A percentile compares a stretch with the other conserved stretches of the same genome.
Evolutionary conservation across 345 rosid species (phyloP).

Genomic region (Populus ilicifolia): DNA sequence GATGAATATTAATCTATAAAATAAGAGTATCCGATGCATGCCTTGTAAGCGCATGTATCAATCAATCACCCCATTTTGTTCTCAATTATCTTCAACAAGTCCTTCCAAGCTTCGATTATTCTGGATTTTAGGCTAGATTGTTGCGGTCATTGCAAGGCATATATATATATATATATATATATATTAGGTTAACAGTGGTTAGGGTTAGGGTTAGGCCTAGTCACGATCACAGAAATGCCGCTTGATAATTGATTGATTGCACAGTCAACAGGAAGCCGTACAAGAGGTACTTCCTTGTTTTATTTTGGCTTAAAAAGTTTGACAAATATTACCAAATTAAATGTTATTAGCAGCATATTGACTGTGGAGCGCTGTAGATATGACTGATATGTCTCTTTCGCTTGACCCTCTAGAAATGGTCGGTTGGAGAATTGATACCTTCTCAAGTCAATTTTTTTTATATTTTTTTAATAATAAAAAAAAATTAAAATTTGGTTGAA

Average conservation of each 20-base stretch:
- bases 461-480: no score
- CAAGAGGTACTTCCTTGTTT: neutral
- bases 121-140: no score
- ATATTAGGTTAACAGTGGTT: no score
- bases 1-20: no score
- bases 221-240: neutral
- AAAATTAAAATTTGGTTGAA: no score
- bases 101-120: neutral
- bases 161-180: no score
- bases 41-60: neutral
- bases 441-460: neutral
- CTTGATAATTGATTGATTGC: neutral
- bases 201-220: neutral
- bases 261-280: conserved; percentile 3
- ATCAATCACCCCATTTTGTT: neutral
- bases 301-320: neutral
- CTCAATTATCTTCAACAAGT: neutral
- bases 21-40: neutral
- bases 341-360: neutral
- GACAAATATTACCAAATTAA: neutral
- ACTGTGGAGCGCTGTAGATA: neutral
- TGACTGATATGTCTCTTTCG: neutral
- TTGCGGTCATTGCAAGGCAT: conserved; percentile 4
- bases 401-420: neutral
- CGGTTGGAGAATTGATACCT: neutral